Percentiles rank a stretch among this genome's conserved stretches.
These are phyloP conservation scores for Aspergillus sp. DNA, from an alignment of 2,329 filamentous ascomycete genomes.

Conservation along the genomic window DNA sequence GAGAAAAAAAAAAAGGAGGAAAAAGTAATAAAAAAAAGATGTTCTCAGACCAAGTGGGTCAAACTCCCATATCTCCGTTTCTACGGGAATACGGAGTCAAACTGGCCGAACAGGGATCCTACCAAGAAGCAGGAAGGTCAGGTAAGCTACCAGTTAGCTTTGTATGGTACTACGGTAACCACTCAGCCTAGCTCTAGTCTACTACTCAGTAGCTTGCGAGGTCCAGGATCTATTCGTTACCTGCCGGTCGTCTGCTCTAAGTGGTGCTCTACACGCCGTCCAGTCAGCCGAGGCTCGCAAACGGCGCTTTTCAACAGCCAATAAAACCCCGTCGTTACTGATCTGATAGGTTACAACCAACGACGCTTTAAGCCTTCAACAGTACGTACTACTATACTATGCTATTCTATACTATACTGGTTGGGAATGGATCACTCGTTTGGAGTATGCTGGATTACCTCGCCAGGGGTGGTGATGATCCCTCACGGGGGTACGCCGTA, in stretches of 20 bases:
- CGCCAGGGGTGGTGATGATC: background rate
- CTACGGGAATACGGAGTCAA: slow-evolving; percentile 6
- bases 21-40: background rate
- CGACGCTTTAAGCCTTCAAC: background rate
- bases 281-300: background rate
- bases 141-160: slow-evolving; percentile 8
- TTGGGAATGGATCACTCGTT: background rate
- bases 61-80: slow-evolving; percentile 11
- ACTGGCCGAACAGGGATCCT: slow-evolving; percentile 12
- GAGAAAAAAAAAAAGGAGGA: background rate
- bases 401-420: background rate
- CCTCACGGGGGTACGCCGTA: background rate
- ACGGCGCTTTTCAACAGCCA: background rate
- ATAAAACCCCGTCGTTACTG: background rate
- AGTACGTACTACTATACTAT: background rate
- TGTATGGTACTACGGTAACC: slow-evolving; percentile 1
- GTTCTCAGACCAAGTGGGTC: slow-evolving; percentile 15
- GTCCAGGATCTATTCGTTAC: too few species aligned
- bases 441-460: background rate
- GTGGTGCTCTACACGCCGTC: slow-evolving; percentile 1
- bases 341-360: background rate
- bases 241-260: background rate
- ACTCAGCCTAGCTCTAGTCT: background rate
- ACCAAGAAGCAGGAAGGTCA: slow-evolving; percentile 12
- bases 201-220: too few species aligned